Base-by-base conservation (phyloP, 1,139 yeast genomes). In the Candida pseudoviswanathii region DNA sequence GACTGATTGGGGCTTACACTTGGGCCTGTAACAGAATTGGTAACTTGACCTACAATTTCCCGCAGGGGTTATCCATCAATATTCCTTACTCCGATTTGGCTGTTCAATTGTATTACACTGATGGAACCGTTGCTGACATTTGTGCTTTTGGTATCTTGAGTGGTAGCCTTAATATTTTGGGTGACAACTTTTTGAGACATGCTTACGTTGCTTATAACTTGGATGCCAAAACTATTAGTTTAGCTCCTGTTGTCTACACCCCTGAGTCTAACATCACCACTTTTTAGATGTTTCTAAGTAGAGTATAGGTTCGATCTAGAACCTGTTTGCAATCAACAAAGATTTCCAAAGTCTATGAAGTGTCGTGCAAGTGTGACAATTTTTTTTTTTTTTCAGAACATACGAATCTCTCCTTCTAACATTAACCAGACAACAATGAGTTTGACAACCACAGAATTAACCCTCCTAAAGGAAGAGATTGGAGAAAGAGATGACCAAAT, bases 151-250 rank as follows among this genome's bases (percentile, higher is more conserved):
- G 46, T 39, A 49, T 56, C 31, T 21, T 34, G 16, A 3, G 8
- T 10, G 33, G 41, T 10, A 26, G 22, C 3, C 56, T 50, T 47
- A 51, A 61, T 25, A 54, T 66, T 40, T 56, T 87, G 6, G 96
- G 96, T 45, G 94, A 86, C 64, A 77, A 82, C 16, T 82, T 88
- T 67, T 67, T 89, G 59, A 75, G 86, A 48, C 72, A 80, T 43
- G 89, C 86, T 6, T 88, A 88, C 62, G 79, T 84, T 47, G 94
- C 86, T 44, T 88, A 80, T 58, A 92, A 89, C 63, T 68, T 87
- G 55, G 89, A 84, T 29, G 77, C 76, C 51, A 63, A 70, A 48
- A 80, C 80, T 59, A 68, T 89, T 27, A 82, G 84, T 1, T 47
- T 89, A 47, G 96, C 91, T 2, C 86, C 79, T 55, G 85, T 84